Percentiles rank a stretch among this genome's conserved stretches.
phyloP scores from a whole-genome alignment of 2,329 filamentous ascomycete genomes.

The Fusarium redolens region DNA sequence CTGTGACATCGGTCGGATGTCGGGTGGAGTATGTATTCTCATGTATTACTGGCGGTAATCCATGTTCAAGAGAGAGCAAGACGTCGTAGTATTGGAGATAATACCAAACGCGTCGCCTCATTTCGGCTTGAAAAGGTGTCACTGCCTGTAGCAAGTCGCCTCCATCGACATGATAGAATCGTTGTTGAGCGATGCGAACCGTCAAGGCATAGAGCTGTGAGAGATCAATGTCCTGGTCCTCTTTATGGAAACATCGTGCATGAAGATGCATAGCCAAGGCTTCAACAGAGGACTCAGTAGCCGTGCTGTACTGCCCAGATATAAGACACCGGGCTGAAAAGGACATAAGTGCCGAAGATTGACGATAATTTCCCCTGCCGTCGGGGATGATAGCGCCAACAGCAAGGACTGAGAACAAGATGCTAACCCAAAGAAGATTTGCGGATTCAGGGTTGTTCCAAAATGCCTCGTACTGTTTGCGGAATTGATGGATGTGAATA shows the following conservation, averaged over 20 bases:
- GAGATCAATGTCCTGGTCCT: not conserved
- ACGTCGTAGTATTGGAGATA: slow-evolving; percentile 24
- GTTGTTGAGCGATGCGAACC: slow-evolving; percentile 17
- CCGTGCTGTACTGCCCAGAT: slow-evolving; percentile 6
- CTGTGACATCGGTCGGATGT: not conserved
- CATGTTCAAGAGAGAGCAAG: slow-evolving; percentile 16
- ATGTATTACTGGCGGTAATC: slow-evolving; percentile 4
- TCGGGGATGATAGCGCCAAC: not conserved
- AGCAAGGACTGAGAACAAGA: slow-evolving; percentile 19
- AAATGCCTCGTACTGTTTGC: slow-evolving; percentile 27
- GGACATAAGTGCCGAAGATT: not conserved
- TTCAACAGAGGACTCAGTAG: slow-evolving; percentile 10
- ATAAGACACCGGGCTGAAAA: slow-evolving; percentile 16
- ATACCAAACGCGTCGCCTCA: slow-evolving; percentile 25
- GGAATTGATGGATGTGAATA: slow-evolving; percentile 24
- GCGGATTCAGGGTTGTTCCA: not conserved
- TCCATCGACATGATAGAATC: slow-evolving; percentile 4
- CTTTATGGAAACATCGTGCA: not conserved
- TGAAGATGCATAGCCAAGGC: slow-evolving; percentile 19
- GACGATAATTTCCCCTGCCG: accelerated
- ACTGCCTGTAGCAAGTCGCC: not conserved
- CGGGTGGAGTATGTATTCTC: not conserved
- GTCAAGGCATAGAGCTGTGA: not conserved
- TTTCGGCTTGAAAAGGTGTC: slow-evolving; percentile 17
- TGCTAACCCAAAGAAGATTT: slow-evolving; percentile 19